Base-by-base conservation (phyloP, 129 eudicot genomes). In the Scalesia atractyloides region DNA sequence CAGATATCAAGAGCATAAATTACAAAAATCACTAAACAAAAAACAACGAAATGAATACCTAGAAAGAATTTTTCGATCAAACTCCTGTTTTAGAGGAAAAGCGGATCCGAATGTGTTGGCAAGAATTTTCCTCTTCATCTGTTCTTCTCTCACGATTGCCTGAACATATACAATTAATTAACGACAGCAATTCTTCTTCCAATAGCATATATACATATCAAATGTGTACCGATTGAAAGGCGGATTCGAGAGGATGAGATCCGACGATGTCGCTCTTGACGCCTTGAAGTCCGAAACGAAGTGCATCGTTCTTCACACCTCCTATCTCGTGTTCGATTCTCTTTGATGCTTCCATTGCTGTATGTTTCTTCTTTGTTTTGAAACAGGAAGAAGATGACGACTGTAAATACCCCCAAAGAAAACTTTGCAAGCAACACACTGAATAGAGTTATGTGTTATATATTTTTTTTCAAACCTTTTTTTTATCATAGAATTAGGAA, bases 221-320 rank as follows among this genome's bases (percentile, higher is more conserved):
- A 14, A 19, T 34, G 43, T 9, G 58, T 80, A 89, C 98, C 61
- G 90, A 76, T 64, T 83, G 88, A 64, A 75, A 84, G 37, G 88
- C 83, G 60, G 95, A 83, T 82, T 92, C 85, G 59, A 92, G 90
- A 10, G 98, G 96, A 74, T 92, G 98, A 75, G 98, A 72, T 79
- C 89, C 96, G n/a, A 87, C 70, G 43, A 92, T 87, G 63, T 92
- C 96, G 69, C 91, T 83, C 80, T 87, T 92, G 76, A 87, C 95
- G 60, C 90, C 93, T 36, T 92, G 89, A 43, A 87, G 82, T 2
- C 98, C 98, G 56, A 83, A 89, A 17, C 98, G 91, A 17, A 87
- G 88, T 22, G 91, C 82, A 68, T 89, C 98, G 80, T 72, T 83
- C 16, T 73, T 80, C 1, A 78, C 58, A 6, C 92, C 92, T 76